Conservation (phyloP, 805 yeast species). For the Sugiyamaella chiloensis region DNA sequence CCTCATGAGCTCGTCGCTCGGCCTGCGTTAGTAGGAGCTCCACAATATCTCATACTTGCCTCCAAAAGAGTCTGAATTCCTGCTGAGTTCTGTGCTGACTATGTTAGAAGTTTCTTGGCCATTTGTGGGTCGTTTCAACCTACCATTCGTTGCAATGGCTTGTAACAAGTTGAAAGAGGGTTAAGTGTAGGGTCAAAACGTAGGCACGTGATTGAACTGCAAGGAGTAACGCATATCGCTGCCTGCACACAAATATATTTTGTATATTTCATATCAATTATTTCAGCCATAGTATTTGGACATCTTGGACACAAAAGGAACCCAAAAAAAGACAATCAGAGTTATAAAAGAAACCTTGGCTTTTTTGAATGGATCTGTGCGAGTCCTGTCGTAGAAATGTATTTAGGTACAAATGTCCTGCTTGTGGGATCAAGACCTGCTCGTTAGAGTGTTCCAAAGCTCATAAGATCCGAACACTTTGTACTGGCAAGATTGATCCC, state of each 20-base stretch:
- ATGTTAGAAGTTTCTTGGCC: slow-evolving; percentile 1
- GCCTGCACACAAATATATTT: too few species aligned
- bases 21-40: slow-evolving; percentile 45
- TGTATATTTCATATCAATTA: too few species aligned
- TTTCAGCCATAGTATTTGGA: too few species aligned
- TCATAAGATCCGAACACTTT: slow-evolving; percentile 61
- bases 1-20: slow-evolving; percentile 95
- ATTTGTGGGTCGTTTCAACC: too few species aligned
- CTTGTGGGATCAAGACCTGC: slow-evolving; percentile 66
- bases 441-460: slow-evolving; percentile 63
- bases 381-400: slow-evolving; percentile 42
- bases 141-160: too few species aligned
- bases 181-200: background rate
- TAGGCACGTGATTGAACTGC: background rate
- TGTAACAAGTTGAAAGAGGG: background rate
- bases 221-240: too few species aligned
- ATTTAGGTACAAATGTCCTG: slow-evolving; percentile 76
- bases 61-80: slow-evolving; percentile 71
- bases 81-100: slow-evolving; percentile 45
- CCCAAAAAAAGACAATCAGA: too few species aligned
- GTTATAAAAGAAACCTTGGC: too few species aligned
- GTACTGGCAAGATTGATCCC: slow-evolving; percentile 65
- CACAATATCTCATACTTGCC: slow-evolving; percentile 33
- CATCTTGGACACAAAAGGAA: too few species aligned
- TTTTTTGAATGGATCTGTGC: slow-evolving; percentile 33